Conservation (phyloP, 2,329 filamentous ascomycete genomes). For the Colletotrichum noveboracense region DNA sequence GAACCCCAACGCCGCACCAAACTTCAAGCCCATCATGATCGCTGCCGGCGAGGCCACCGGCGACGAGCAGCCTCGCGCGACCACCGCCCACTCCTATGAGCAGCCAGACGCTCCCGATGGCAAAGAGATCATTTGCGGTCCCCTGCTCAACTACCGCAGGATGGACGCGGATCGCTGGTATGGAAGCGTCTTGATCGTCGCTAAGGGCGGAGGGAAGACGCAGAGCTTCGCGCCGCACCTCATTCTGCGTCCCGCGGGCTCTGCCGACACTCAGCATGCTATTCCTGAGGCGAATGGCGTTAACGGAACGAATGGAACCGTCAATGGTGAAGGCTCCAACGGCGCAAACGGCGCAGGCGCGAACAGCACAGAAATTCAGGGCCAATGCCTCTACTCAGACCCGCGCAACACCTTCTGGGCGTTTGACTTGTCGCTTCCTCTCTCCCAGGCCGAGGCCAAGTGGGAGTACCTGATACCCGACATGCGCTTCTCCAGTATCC, state of each 20-base stretch:
- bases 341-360: conserved; percentile 25
- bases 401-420: conserved; percentile 86
- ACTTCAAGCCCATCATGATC: conserved; percentile 56
- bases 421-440: conserved; percentile 81
- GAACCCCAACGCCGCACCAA: conserved; percentile 32
- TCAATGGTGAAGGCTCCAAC: conserved; percentile 32
- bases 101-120: conserved; percentile 41
- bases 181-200: conserved; percentile 86
- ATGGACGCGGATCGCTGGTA: conserved; percentile 77
- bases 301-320: conserved; percentile 32
- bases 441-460: conserved; percentile 71
- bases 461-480: conserved; percentile 81
- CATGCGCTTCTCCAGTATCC: conserved; percentile 65
- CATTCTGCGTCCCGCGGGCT: conserved; percentile 50
- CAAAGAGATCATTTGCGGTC: conserved; percentile 72
- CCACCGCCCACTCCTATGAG: conserved; percentile 14
- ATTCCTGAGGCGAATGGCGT: conserved; percentile 30
- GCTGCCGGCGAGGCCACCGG: conserved; percentile 41
- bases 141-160: conserved; percentile 78
- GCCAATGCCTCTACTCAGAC: conserved; percentile 69
- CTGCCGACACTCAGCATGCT: conserved; percentile 25
- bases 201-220: conserved; percentile 69
- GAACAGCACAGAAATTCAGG: conserved; percentile 42
- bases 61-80: conserved; percentile 22
- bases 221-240: conserved; percentile 66